Conservation (phyloP, 2,329 filamentous ascomycete species). For the Trichoderma atrobrunneum region DNA sequence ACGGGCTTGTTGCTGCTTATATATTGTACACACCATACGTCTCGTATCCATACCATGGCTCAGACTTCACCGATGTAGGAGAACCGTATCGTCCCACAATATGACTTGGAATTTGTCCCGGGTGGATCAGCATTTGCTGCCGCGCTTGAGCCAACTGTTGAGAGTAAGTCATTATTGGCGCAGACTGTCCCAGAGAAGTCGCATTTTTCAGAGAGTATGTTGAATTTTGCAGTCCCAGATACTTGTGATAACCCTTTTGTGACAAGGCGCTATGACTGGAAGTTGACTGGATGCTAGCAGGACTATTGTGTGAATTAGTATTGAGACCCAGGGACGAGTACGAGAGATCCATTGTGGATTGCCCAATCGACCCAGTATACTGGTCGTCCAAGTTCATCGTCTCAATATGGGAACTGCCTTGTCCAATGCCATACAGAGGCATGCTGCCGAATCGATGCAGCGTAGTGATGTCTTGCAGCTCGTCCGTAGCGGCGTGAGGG, state of each 20-base stretch:
- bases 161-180: conserved; percentile 20
- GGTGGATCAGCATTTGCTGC: conserved; percentile 37
- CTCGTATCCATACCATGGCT: conserved; percentile 59
- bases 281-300: conserved; percentile 55
- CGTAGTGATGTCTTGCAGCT: conserved; percentile 47
- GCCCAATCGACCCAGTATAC: conserved; percentile 50
- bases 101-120: conserved; percentile 29
- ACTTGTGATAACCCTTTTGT: conserved; percentile 57
- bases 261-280: conserved; percentile 53
- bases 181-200: conserved; percentile 46
- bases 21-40: conserved; percentile 56
- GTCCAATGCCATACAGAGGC: conserved; percentile 55
- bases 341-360: conserved; percentile 49
- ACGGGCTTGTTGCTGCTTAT: conserved; percentile 47
- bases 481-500: conserved; percentile 46
- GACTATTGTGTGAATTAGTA: conserved; percentile 56
- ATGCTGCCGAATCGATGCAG: conserved; percentile 49
- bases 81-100: conserved; percentile 36
- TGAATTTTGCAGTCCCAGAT: conserved; percentile 48
- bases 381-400: conserved; percentile 56
- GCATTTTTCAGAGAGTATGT: conserved; percentile 47
- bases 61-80: conserved; percentile 42
- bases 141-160: conserved; percentile 44
- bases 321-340: conserved; percentile 48
- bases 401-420: conserved; percentile 59